A percentile compares a stretch with the other conserved stretches of the same genome.
phyloP scores from a whole-genome alignment of 768 basidiomycete species.

The Rossbeevera mucosa region DNA sequence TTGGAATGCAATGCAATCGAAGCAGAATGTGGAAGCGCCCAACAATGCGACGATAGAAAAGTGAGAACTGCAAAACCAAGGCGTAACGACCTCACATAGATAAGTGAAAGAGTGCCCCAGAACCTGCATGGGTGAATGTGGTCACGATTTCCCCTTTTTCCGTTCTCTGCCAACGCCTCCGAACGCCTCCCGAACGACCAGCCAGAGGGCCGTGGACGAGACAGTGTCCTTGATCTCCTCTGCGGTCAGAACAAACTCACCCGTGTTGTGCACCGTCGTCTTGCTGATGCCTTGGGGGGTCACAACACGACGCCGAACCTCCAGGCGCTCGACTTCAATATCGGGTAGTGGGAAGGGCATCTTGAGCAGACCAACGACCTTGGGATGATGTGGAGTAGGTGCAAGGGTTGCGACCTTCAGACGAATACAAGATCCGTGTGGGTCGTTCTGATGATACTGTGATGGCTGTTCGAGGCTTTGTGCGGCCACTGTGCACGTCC shows the following conservation, averaged over 20 bases:
- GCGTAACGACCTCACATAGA: slow-evolving; percentile 12
- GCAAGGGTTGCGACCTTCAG: slow-evolving; percentile 80
- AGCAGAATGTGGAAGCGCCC: slow-evolving; percentile 5
- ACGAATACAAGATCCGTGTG: slow-evolving; percentile 21
- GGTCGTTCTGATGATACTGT: slow-evolving; percentile 3
- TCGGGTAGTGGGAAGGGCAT: slow-evolving; percentile 87
- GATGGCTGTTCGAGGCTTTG: slow-evolving; percentile 36
- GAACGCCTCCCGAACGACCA: slow-evolving; percentile 89
- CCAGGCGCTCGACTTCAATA: slow-evolving; percentile 62
- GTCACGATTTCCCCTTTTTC: slow-evolving; percentile 68
- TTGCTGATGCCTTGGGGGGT: slow-evolving; percentile 24
- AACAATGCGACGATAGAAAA: slow-evolving; percentile 14
- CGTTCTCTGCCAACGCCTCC: slow-evolving; percentile 80
- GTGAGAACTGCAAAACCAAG: slow-evolving; percentile 4
- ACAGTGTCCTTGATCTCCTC: slow-evolving; percentile 94
- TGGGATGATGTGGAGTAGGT: slow-evolving; percentile 94
- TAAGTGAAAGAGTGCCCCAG: slow-evolving; percentile 9
- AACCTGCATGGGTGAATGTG: neutral
- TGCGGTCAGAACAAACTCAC: slow-evolving; percentile 59
- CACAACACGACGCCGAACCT: slow-evolving; percentile 47
- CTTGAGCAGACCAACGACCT: slow-evolving; percentile 87
- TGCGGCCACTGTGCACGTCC: slow-evolving; percentile 81
- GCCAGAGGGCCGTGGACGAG: slow-evolving; percentile 83
- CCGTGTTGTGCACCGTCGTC: slow-evolving; percentile 17
- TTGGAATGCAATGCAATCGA: slow-evolving; percentile 8